Percentiles rank a stretch among this genome's conserved stretches.
These are phyloP conservation scores for Curvularia hawaiiensis DNA, from an alignment of 2,329 filamentous ascomycete genomes.

Conservation along the genomic window DNA sequence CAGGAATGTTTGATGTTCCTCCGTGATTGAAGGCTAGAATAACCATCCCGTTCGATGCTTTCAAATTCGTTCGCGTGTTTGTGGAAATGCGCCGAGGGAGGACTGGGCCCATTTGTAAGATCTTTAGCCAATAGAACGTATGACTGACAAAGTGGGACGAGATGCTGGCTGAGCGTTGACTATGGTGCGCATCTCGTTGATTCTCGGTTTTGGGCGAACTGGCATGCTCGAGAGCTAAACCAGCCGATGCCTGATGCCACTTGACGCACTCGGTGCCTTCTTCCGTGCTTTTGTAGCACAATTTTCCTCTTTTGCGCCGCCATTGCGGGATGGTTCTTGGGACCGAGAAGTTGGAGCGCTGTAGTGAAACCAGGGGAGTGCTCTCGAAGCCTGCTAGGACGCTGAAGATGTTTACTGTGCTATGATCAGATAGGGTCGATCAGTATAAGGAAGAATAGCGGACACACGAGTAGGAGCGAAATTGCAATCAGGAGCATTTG, in stretches of 20 bases:
- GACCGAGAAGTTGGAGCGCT: slow-evolving; percentile 24
- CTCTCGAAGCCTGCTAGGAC: slow-evolving; percentile 31
- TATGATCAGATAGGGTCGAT: background rate
- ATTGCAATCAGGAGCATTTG: slow-evolving; percentile 23
- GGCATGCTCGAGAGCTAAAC: slow-evolving; percentile 18
- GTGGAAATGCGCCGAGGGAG: background rate
- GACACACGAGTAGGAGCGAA: slow-evolving; percentile 32
- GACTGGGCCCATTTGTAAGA: slow-evolving; percentile 23
- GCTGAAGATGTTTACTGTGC: slow-evolving; percentile 38
- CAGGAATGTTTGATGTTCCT: background rate
- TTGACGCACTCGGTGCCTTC: slow-evolving; percentile 3
- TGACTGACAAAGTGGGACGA: slow-evolving; percentile 13
- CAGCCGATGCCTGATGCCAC: background rate
- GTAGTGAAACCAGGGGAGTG: slow-evolving; percentile 25
- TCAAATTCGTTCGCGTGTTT: background rate
- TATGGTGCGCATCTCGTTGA: background rate
- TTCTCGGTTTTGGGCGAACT: background rate
- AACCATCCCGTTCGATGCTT: background rate
- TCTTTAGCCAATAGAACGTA: slow-evolving; percentile 31
- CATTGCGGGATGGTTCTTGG: slow-evolving; percentile 11
- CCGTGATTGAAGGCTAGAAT: background rate
- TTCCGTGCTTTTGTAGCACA: slow-evolving; percentile 19
- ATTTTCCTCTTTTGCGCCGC: slow-evolving; percentile 29
- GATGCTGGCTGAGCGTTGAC: background rate
- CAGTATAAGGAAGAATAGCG: background rate